A percentile compares a stretch with the other conserved stretches of the same genome.
Evolutionary conservation across 2,329 filamentous ascomycete species (phyloP).

Genomic region (Exophiala oligosperma): DNA sequence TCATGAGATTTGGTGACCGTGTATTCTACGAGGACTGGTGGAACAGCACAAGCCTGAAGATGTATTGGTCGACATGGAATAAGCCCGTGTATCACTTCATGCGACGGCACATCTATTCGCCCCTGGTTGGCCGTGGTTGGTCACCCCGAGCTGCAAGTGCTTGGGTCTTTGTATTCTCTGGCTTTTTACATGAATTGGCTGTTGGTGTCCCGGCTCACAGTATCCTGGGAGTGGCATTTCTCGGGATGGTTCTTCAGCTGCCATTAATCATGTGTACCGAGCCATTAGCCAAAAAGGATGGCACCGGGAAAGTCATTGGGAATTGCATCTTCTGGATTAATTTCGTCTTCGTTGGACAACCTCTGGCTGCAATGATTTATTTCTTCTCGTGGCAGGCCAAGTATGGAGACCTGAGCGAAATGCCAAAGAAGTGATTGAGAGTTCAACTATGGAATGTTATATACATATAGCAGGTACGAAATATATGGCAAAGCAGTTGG

Average conservation of each 20-base stretch:
- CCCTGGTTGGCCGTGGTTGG: conserved; percentile 82
- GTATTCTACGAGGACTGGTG: conserved; percentile 98
- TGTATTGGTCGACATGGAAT: conserved; percentile 97
- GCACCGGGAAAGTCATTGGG: conserved; percentile 75
- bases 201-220: conserved; percentile 96
- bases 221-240: conserved; percentile 77
- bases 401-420: conserved; percentile 74
- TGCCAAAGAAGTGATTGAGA: not conserved
- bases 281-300: conserved; percentile 74
- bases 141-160: conserved; percentile 69
- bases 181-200: conserved; percentile 84
- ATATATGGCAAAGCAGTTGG: too few species aligned
- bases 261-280: conserved; percentile 82
- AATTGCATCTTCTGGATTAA: conserved; percentile 97
- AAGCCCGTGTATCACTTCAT: conserved; percentile 97
- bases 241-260: conserved; percentile 91
- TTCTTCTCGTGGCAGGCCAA: conserved; percentile 99
- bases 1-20: conserved; percentile 86
- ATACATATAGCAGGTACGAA: too few species aligned
- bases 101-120: conserved; percentile 88
- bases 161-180: conserved; percentile 84
- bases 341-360: conserved; percentile 94
- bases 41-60: conserved; percentile 83
- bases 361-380: conserved; percentile 86
- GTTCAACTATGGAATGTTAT: too few species aligned